These are phyloP conservation scores for Xylaria sp. DNA, from an alignment of 495 filamentous ascomycete species.

Conservation along the genomic window DNA sequence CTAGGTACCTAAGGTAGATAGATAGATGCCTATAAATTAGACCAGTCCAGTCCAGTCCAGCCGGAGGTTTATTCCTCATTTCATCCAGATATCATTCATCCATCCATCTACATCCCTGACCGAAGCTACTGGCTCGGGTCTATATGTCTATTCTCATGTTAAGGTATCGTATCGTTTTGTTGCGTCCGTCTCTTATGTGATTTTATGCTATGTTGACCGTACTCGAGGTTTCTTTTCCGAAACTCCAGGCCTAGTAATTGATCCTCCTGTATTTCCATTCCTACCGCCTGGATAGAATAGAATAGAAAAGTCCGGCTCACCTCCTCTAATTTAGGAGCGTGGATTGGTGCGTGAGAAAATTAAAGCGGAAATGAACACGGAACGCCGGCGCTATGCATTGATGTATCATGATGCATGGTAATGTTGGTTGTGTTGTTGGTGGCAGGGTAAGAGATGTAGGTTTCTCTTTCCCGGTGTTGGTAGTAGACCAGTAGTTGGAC, in stretches of 20 bases:
- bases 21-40: not conserved
- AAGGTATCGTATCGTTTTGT: not conserved
- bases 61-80: not conserved
- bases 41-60: not conserved
- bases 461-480: not conserved
- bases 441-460: not conserved
- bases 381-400: constrained; percentile 39
- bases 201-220: not conserved
- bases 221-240: not conserved
- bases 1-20: no score
- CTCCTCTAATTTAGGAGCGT: not conserved
- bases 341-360: not conserved
- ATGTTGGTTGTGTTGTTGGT: not conserved
- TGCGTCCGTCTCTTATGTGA: not conserved
- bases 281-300: no score
- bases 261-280: not conserved
- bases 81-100: not conserved
- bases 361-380: not conserved
- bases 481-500: not conserved
- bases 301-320: not conserved
- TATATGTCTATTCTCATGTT: not conserved
- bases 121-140: not conserved
- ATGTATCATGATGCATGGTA: not conserved
- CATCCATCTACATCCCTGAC: not conserved
- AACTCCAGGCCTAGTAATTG: not conserved